Evolutionary conservation across 2,329 filamentous ascomycete genomes (phyloP), one percentile per base, ranked within the genome.

Genomic region (Thermothelomyces thermophilus): DNA sequence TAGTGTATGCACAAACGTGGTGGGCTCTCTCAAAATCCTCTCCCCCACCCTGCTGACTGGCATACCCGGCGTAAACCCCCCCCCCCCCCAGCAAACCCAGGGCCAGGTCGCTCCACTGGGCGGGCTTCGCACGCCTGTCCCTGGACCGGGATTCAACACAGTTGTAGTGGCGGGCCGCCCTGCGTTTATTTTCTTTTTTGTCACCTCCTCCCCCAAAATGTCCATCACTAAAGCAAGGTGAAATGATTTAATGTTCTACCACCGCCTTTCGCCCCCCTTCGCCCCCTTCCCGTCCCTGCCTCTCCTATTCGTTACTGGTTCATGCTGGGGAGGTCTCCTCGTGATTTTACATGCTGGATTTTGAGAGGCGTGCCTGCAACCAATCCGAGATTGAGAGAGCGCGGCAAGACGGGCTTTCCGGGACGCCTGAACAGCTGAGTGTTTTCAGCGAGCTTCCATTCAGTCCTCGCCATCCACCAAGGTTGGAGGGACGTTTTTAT

Each of bases 111-210:
- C 30, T 31, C 30, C 30, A 31, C 30, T 31, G 30, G 30, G 30
- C 30, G 9, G 30, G n/a, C n/a, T 7, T 26, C 19, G 5, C 22
- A 14, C 10, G 13, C 26, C 19, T 26, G 30, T 47, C 41, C 50
- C 50, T 52, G 50, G 40, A 36, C 48, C 26, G 52, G 51, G 16
- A 26, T 30, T 19, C 34, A 33, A 26, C 30, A n/a, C 36, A 24
- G 26, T 37, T 3, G 40, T 44, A 47, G 44, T 43, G 30, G 49
- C 44, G 34, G 40, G 28, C 39, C 24, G 19, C 39, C 17, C 22
- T 28, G 31, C 20, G 33, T 31, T 14, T 16, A 16, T 33, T 35
- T 41, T 44, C 13, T 33, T 42, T 36, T 36, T 36, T 35, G 28
- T 24, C 41, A 2, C 14, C 26, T 44, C 26, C 30, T 11, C 20